Conservation (phyloP, 306 rosid genomes). For the Casuarina cunninghamiana region DNA sequence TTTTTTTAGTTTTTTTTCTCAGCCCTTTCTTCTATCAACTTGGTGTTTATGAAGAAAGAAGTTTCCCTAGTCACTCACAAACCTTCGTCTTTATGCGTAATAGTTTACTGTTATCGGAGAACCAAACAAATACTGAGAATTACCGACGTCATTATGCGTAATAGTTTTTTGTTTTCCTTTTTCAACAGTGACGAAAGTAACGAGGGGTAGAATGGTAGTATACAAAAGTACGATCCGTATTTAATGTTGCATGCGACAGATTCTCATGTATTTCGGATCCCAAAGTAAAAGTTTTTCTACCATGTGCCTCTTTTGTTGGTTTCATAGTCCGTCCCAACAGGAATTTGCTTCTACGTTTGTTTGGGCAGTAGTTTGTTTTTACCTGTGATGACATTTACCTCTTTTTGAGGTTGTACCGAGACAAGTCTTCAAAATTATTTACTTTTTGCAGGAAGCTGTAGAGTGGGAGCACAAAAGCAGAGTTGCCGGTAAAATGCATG, state of each 20-base stretch:
- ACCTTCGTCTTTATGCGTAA: not conserved
- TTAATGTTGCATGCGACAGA: not conserved
- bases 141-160: too few relatives aligned
- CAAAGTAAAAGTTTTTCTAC: not conserved
- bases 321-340: too few relatives aligned
- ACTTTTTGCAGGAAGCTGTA: slow-evolving; percentile 56
- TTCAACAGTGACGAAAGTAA: not conserved
- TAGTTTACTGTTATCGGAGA: too few relatives aligned
- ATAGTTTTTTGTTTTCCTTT: not conserved
- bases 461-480: slow-evolving; percentile 90
- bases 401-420: not conserved
- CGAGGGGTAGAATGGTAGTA: too few relatives aligned
- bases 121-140: too few relatives aligned
- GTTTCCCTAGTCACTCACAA: too few relatives aligned
- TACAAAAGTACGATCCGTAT: not conserved
- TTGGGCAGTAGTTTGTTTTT: not conserved
- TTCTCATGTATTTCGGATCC: not conserved
- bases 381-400: not conserved
- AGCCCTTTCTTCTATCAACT: too few relatives aligned
- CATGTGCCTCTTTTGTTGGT: not conserved
- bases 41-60: not conserved
- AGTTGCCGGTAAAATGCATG: slow-evolving; percentile 96
- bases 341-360: not conserved
- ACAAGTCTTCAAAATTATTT: not conserved
- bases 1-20: not conserved